phyloP scores from a whole-genome alignment of 805 yeast genomes.

The Barnettozyma sucrosica region DNA sequence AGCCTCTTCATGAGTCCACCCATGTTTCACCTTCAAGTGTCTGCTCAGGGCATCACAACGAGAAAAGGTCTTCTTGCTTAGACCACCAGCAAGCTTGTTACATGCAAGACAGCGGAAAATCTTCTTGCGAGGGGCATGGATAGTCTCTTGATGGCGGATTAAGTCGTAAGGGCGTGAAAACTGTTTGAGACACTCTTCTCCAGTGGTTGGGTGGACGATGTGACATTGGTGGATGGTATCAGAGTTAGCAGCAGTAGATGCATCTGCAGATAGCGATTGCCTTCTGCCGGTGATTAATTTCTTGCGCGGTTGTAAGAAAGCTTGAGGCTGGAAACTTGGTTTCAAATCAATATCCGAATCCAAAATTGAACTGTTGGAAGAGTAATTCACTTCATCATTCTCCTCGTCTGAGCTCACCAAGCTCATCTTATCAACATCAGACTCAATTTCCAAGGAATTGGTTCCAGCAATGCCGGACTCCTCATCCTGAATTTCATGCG shows the following conservation, averaged over 20 bases:
- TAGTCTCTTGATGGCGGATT: constrained; percentile 93
- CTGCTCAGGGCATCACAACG: constrained; percentile 92
- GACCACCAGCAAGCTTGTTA: constrained; percentile 38
- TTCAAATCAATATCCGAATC: constrained; percentile 17
- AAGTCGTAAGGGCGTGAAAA: constrained; percentile 94
- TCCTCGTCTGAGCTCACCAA: constrained; percentile 34
- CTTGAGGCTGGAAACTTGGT: constrained; percentile 5
- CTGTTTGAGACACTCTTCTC: constrained; percentile 62
- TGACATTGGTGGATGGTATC: constrained; percentile 41
- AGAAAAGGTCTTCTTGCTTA: constrained; percentile 69
- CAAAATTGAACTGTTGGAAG: constrained; percentile 27
- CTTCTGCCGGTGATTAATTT: neutral
- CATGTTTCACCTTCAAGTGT: constrained; percentile 89
- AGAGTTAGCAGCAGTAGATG: neutral
- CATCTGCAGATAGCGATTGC: neutral
- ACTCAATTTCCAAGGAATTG: constrained; percentile 27
- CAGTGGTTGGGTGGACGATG: constrained; percentile 54
- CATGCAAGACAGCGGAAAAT: constrained; percentile 84
- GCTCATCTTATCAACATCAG: constrained; percentile 39
- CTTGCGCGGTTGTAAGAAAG: neutral
- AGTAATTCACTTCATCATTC: constrained; percentile 16
- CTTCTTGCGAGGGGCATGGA: constrained; percentile 83
- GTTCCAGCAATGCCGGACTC: constrained; percentile 13
- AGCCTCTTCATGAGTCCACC: constrained; percentile 60
- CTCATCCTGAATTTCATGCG: constrained; percentile 2